Evolutionary conservation across 495 filamentous ascomycete genomes (phyloP), one percentile per base, ranked within the genome.

Genomic region (Hypoxylon subgilvum): DNA sequence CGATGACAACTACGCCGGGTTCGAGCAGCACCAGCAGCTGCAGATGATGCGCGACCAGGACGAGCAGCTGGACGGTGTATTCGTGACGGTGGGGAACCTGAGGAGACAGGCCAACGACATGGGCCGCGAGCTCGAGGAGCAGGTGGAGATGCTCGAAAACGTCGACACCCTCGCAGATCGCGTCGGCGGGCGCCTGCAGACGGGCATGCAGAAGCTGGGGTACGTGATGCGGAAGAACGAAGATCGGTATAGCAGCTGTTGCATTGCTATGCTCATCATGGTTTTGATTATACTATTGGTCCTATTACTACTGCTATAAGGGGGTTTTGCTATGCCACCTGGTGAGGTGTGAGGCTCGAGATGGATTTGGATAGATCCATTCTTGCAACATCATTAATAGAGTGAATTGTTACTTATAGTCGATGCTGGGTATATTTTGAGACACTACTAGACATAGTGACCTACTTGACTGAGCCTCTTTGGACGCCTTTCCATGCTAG

Each of bases 1-100:
- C 51, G 75, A 72, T 25, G 84, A 83, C 1, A 86, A 86, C 64
- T 89, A 93, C 69, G 86, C 84, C n/a, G 86, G 85, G 44, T 92
- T 94, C 69, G 95, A 97, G 80, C 88, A 96, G 69, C 86, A 96
- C 73, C 82, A 94, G 65, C 94, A 98, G 75, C 56, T 86, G 66
- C 84, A 91, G 77, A 86, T 97, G 70, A 92, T 98, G 88, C 85
- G 88, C 66, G 93, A 96, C 72, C 94, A 97, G 76, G 95, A 98
- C 69, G 79, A 94, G 78, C 86, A 91, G 59, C 77, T 98, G 5
- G 93, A 97, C 72, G 89, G 89, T 2, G 95, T 98, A 34, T 96
- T 90, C 67, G 83, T 85, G 62, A 97, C 94, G 1, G 94, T 98
- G 28, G 92, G 91, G 0, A 96, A 90, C 66, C 68, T 98, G 66